Evolutionary conservation across 2,329 filamentous ascomycete genomes (phyloP), one percentile per base, ranked within the genome.

Genomic region (Aureobasidium sp.): DNA sequence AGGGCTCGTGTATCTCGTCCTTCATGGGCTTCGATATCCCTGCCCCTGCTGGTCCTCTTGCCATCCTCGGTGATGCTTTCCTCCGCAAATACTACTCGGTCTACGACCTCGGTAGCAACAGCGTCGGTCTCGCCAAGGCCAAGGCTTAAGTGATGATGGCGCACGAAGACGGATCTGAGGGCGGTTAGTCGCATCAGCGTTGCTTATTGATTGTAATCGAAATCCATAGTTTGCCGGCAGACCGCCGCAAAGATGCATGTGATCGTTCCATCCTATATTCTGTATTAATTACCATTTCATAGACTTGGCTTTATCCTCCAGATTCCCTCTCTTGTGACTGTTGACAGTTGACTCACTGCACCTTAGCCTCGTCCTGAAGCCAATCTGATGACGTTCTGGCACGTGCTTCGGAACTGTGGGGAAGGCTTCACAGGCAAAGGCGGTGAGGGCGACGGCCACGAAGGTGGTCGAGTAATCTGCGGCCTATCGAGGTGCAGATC

Each of bases 11-110:
- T 77, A 96, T 99, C 76, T 96, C 91, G 64, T 89, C 90, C 68
- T 96, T 99, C 79, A 95, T 95, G 85, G 92, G 91, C 69, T 95
- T 97, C 87, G 94, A 81, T 67, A 78, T 83, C 73, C 88, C 91
- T 61, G 88, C 86, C 71, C 91, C 91, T 40, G 87, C 88, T 62
- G 93, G 94, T 49, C 94, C 94, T 67, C 84, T 99, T 65, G 92
- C 90, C 64, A 99, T 99, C 66, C 86, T 99, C 27, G 94, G 94
- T 70, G 91, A 96, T 74, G 89, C 83, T 65, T 86, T 86, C 81
- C 75, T 86, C 72, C 85, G 90, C 76, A 88, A 82, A 73, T 95
- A 87, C 82, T 97, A 97, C 84, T 95, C 90, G 65, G 88, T 99
- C 72, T 99, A 99, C 74, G 90, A 99, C 77, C 83, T 96, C 63